Percentiles rank a stretch among this genome's conserved stretches.
These are phyloP conservation scores for Datura wrightii DNA, from an alignment of 257 asterid genomes.

Conservation along the genomic window DNA sequence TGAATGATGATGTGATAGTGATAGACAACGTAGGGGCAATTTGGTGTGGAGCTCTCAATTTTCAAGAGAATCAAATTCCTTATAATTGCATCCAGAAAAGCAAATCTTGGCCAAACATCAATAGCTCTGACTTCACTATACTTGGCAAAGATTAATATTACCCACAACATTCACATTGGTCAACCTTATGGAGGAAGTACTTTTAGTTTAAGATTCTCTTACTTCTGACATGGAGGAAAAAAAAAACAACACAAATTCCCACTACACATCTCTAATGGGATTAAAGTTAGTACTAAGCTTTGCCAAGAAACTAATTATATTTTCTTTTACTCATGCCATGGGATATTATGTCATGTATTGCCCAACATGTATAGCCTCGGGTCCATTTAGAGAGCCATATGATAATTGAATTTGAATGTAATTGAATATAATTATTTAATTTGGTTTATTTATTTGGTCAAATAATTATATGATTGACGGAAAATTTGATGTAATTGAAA, in stretches of 20 bases:
- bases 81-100: neutral
- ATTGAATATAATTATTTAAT: too few species aligned
- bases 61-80: constrained; percentile 1
- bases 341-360: too few species aligned
- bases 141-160: constrained; percentile 8
- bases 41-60: neutral
- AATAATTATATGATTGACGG: too few species aligned
- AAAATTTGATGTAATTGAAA: too few species aligned
- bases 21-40: neutral
- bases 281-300: neutral
- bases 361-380: too few species aligned
- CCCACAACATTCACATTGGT: neutral
- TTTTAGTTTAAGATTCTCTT: neutral
- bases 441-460: too few species aligned
- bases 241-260: neutral
- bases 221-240: neutral
- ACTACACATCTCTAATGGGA: neutral
- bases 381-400: too few species aligned
- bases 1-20: constrained; percentile 18
- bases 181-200: neutral
- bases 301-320: neutral
- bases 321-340: neutral
- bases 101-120: neutral
- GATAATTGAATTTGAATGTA: too few species aligned
- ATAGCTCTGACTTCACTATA: neutral